Evolutionary conservation across 2,329 filamentous ascomycete species (phyloP), one percentile per base, ranked within the genome.

Genomic region (Neonectria sp.): DNA sequence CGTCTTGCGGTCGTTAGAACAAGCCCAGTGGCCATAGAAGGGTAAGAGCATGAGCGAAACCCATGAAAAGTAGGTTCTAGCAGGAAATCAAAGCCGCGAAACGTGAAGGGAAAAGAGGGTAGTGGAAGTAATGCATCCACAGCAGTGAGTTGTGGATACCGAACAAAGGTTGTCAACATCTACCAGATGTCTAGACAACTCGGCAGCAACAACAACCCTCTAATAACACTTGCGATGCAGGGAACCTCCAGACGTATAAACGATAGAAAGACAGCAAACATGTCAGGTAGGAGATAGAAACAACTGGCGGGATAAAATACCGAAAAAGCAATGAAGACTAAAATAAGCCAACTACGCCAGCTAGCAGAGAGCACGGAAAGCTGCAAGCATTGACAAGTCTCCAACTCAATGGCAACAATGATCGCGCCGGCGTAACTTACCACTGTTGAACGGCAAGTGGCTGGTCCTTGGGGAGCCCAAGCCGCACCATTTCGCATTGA

Each of bases 361-460:
- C 35, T 37, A 24, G 8, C 15, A 45, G n/a, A 45, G n/a, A 12
- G n/a, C 59, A 57, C 43, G 48, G n/a, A 37, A 25, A 24, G 17
- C 43, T 35, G 45, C 35, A 52, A 15, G 35, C 17, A 25, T 45
- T n/a, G 60, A n/a, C 55, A 49, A 25, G 15, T 58, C 27, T 40
- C 37, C 11, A 25, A 35, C 25, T 27, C 43, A 11, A 25, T 33
- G 29, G 21, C 17, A 48, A 43, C n/a, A 17, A 27, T 12, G 21
- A 24, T 33, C 13, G 37, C 25, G 12, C 31, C n/a, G n/a, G 4
- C 8, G 25, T 67, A 52, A 73, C 81, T 69, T 82, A 91, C 93
- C 93, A 98, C 85, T 98, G 95, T 78, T 97, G 95, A 24, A 99
- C 96, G 1, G 95, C 96, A 27, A 99, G 88, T 11, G 96, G 96